Conservation (phyloP, 331 rosid genomes). For the Stylosanthes scabra region DNA sequence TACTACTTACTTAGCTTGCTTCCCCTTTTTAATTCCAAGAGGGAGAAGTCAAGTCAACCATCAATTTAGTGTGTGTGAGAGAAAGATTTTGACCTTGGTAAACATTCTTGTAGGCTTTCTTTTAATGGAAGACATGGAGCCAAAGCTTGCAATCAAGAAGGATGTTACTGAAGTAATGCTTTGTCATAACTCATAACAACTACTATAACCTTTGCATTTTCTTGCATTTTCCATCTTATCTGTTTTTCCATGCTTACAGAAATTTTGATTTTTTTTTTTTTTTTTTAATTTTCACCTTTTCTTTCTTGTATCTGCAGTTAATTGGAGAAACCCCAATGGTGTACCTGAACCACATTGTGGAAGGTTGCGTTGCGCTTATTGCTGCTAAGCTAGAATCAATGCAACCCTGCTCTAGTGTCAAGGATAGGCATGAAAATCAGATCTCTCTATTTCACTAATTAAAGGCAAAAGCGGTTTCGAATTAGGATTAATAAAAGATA, state of each 20-base stretch:
- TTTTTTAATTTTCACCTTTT: neutral
- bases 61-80: no score
- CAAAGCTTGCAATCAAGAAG: conserved; percentile 65
- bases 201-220: neutral
- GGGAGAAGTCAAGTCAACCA: no score
- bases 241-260: no score
- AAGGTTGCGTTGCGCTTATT: conserved; percentile 77
- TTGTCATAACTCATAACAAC: neutral
- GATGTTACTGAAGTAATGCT: conserved; percentile 73
- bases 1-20: no score
- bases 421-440: conserved; percentile 62
- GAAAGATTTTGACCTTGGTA: neutral
- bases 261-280: no score
- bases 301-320: conserved; percentile 49
- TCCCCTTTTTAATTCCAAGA: no score
- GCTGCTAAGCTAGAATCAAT: conserved; percentile 88
- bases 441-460: conserved; percentile 8
- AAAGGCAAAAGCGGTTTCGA: neutral
- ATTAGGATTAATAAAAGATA: conserved; percentile 1
- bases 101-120: conserved; percentile 14
- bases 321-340: conserved; percentile 88
- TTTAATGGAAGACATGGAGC: conserved; percentile 55
- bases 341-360: conserved; percentile 69
- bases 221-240: neutral
- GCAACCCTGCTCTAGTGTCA: conserved; percentile 85